Base-by-base conservation (phyloP, 2,329 filamentous ascomycete genomes). In the Ascochyta fabae region DNA sequence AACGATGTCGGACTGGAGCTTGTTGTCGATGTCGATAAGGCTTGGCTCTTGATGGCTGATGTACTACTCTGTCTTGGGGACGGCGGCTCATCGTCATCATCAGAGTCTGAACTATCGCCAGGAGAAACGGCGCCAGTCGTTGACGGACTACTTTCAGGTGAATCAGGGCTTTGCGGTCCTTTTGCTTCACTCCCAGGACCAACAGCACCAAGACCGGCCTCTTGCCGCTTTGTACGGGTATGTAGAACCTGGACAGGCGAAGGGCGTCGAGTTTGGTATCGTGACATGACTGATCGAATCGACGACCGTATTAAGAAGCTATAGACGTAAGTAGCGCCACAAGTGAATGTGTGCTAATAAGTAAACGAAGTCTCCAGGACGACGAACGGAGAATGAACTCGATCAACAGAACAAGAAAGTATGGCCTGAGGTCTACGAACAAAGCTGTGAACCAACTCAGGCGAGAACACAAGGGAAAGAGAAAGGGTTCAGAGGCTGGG, bases 331-430 rank as follows among this genome's bases (percentile, higher is more conserved):
- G 38, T 39, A 47, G 31, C 39, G 40, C 38, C 42, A 43, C 53
- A 56, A 48, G 38, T 35, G 19, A 51, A 47, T 46, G 46, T 34
- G 53, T 51, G 38, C 53, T 47, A 22, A 38, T 13, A 19, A 6
- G 27, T 6, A 51, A 33, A 47, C 56, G 58, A 53, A 49, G 70
- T 70, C 69, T 27, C 66, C 67, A 67, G 68, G 70, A 72, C 67
- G 48, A 62, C 29, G 52, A 67, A 66, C 53, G 24, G 50, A 56
- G 31, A 60, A 56, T 57, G 49, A 52, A 65, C 62, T 68, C 70
- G 69, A 48, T 73, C 70, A 71, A 72, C 69, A 68, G 71, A 68
- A 47, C 24, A 39, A 44, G 51, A 58, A 64, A 58, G 47, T 59
- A 64, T 60, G 53, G 57, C 55, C 61, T 67, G 57, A 60, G 58